Evolutionary conservation across 768 basidiomycete genomes (phyloP).

Genomic region (Leccinum fibrillosum): DNA sequence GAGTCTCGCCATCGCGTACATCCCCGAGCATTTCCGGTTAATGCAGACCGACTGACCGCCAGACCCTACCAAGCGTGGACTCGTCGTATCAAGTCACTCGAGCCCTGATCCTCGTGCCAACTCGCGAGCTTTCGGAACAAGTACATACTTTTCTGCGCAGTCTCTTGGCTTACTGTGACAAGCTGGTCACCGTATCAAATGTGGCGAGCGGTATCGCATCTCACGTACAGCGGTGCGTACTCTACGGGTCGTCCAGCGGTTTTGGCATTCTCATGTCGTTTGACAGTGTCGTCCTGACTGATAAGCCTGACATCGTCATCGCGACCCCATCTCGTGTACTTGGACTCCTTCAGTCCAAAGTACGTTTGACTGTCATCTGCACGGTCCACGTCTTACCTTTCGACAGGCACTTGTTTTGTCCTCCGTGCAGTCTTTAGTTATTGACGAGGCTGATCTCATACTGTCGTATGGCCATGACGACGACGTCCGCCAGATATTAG

Average conservation of each 20-base stretch:
- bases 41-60: background rate
- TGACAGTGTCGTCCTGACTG: constrained; percentile 51
- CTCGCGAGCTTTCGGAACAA: constrained; percentile 90
- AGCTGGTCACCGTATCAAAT: constrained; percentile 68
- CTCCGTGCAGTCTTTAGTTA: constrained; percentile 80
- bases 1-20: constrained; percentile 29
- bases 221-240: constrained; percentile 68
- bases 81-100: constrained; percentile 57
- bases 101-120: constrained; percentile 81
- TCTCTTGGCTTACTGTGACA: constrained; percentile 76
- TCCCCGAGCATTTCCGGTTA: background rate
- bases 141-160: constrained; percentile 65
- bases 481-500: constrained; percentile 72
- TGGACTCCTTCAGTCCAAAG: constrained; percentile 68
- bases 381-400: constrained; percentile 1
- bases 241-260: background rate
- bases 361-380: constrained; percentile 22
- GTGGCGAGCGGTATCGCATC: constrained; percentile 67
- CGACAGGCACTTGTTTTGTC: constrained; percentile 59
- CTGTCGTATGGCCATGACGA: constrained; percentile 96
- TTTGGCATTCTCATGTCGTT: background rate
- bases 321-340: constrained; percentile 75
- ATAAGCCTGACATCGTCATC: constrained; percentile 76
- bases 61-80: constrained; percentile 40
- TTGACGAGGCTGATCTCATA: constrained; percentile 97